Base-by-base conservation (phyloP, 2,329 filamentous ascomycete species). In the Elsinoe necatrix region DNA sequence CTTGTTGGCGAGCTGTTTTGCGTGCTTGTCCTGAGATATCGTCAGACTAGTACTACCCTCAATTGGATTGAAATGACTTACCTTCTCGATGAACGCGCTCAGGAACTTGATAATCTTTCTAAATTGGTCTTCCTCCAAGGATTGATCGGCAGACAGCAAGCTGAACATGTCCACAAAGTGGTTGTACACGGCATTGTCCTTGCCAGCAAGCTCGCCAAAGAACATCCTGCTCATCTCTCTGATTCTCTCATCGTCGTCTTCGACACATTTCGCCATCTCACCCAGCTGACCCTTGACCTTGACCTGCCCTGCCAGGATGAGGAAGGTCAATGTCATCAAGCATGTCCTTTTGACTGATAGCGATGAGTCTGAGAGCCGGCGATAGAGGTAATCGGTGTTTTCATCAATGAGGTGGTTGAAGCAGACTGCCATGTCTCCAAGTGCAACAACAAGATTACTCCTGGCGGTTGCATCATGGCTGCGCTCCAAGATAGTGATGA, bases 81-180 rank as follows among this genome's bases (percentile, higher is more conserved):
- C 90, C 86, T 97, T 98, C 68, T 98, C 93, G 61, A 98, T 90
- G 70, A 98, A 98, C 1, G 90, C 89, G 60, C 95, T 84, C 68
- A 98, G 73, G 73, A 98, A 98, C 67, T 89, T 90, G 61, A 98
- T 80, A 59, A 98, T 92, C 59, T 87, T 80, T 69, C 82, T 84
- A 72, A 98, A 85, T 21, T 86, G 83, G 64, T 95, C 89, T 69
- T 96, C 92, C 8, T 89, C 84, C 62, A 98, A 77, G 27, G 78
- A 81, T 55, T 81, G 81, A 64, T 95, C 92, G 0, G 90, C 87
- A 58, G 88, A 93, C 47, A 98, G 77, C 62, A 97, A 75, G 67
- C 87, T 92, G 72, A 98, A 98, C 89, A 98, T 97, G 69, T 98
- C 93, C 25, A 98, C 90, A 72, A 98, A 98, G 74, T 98, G 92